These are phyloP conservation scores for Linderniella brevidens DNA, from an alignment of 257 asterid genomes.

Conservation along the genomic window DNA sequence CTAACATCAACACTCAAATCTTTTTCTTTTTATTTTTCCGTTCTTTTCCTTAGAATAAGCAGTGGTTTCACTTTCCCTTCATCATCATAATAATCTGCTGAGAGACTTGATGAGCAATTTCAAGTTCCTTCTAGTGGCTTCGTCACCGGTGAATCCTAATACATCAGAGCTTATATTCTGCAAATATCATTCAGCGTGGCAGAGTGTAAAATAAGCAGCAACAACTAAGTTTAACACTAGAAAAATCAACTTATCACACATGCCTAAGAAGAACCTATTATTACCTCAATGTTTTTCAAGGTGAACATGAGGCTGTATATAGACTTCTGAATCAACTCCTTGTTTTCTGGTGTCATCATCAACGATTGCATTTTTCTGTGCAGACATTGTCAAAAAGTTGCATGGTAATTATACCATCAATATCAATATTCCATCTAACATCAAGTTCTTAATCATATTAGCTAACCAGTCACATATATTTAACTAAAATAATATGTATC, in stretches of 20 bases:
- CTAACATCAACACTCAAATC: too few relatives aligned
- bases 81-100: constrained; percentile 58
- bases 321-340: constrained; percentile 72
- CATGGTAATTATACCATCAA: too few relatives aligned
- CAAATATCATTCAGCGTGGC: constrained; percentile 10
- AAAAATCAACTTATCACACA: too few relatives aligned
- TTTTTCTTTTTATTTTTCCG: too few relatives aligned
- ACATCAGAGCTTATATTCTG: constrained; percentile 85
- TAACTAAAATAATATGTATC: too few relatives aligned
- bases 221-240: background rate
- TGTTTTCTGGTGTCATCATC: constrained; percentile 87
- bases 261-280: background rate
- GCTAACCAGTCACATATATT: too few relatives aligned
- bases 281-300: constrained; percentile 81
- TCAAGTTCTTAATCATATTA: too few relatives aligned
- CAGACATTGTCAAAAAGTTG: constrained; percentile 10
- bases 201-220: constrained; percentile 1
- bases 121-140: constrained; percentile 69
- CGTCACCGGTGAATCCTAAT: constrained; percentile 85
- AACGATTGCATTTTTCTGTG: constrained; percentile 71
- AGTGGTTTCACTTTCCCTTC: background rate
- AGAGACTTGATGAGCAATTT: constrained; percentile 79
- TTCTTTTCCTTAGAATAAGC: too few relatives aligned
- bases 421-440: too few relatives aligned
- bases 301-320: constrained; percentile 73